Conservation (phyloP, 179 eudicot genomes). For the Beta corolliflora region DNA sequence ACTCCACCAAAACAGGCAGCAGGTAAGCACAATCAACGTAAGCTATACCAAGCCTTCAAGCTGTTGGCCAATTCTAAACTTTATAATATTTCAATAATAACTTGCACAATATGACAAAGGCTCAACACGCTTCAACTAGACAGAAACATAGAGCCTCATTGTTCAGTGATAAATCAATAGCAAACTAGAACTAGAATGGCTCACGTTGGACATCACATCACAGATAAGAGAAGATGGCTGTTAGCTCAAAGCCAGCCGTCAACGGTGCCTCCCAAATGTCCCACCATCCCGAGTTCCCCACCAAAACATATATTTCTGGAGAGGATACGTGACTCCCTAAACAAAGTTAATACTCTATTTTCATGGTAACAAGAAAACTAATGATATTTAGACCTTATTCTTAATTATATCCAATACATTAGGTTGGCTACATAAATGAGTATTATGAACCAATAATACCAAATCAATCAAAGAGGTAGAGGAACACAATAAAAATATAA, state of each 20-base stretch:
- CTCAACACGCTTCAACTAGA: not conserved
- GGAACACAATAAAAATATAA: no score
- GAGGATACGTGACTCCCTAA: not conserved
- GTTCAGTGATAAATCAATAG: not conserved
- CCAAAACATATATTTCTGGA: not conserved
- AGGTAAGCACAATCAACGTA: not conserved
- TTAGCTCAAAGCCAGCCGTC: not conserved
- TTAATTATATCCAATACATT: no score
- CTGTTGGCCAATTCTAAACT: not conserved
- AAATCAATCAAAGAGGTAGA: no score
- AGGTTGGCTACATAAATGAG: no score
- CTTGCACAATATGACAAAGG: not conserved
- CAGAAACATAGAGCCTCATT: not conserved
- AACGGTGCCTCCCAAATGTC: not conserved
- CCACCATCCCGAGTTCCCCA: not conserved
- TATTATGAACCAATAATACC: no score
- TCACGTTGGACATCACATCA: no score
- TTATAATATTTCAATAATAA: no score
- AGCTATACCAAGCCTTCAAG: not conserved
- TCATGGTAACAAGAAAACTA: not conserved
- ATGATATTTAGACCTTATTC: no score
- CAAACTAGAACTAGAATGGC: not conserved
- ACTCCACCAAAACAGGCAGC: not conserved
- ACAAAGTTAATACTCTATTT: not conserved
- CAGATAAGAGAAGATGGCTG: not conserved